phyloP scores from a whole-genome alignment of 2,329 filamentous ascomycete genomes.

The Clarireedia paspali region DNA sequence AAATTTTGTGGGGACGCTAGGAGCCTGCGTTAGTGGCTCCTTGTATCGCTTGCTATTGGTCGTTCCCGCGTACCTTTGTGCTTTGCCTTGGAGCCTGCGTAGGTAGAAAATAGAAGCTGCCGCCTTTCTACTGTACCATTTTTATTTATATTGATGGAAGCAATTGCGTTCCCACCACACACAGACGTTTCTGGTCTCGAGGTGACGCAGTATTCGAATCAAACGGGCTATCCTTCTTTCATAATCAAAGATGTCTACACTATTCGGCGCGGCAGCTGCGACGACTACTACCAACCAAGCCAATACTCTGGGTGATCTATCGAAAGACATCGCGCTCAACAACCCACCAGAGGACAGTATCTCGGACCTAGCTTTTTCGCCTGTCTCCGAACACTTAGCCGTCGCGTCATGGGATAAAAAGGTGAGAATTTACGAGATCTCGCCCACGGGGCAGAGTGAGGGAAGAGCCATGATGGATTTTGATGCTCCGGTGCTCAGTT shows the following conservation, averaged over 20 bases:
- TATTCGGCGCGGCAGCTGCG: slow-evolving; percentile 47
- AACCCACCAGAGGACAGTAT: slow-evolving; percentile 83
- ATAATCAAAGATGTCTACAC: slow-evolving; percentile 48
- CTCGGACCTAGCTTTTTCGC: slow-evolving; percentile 78
- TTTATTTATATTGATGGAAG: slow-evolving; percentile 8
- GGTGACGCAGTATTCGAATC: background rate
- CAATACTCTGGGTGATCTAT: slow-evolving; percentile 82
- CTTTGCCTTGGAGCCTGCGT: background rate
- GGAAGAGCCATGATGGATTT: slow-evolving; percentile 84
- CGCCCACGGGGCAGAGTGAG: slow-evolving; percentile 66
- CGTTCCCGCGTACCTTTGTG: background rate
- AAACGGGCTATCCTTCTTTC: background rate
- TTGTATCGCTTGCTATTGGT: background rate
- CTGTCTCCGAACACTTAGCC: slow-evolving; percentile 71
- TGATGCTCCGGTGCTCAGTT: slow-evolving; percentile 74
- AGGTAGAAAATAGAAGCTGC: background rate
- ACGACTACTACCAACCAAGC: slow-evolving; percentile 40
- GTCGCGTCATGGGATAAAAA: slow-evolving; percentile 97
- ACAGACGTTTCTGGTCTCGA: background rate
- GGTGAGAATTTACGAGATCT: slow-evolving; percentile 92
- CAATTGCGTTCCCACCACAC: slow-evolving; percentile 2
- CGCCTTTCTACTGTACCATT: background rate
- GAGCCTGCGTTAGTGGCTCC: background rate
- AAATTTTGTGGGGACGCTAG: slow-evolving; percentile 7
- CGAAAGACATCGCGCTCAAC: slow-evolving; percentile 73